These are phyloP conservation scores for Apiosordaria backusii DNA, from an alignment of 495 filamentous ascomycete species.

Conservation along the genomic window DNA sequence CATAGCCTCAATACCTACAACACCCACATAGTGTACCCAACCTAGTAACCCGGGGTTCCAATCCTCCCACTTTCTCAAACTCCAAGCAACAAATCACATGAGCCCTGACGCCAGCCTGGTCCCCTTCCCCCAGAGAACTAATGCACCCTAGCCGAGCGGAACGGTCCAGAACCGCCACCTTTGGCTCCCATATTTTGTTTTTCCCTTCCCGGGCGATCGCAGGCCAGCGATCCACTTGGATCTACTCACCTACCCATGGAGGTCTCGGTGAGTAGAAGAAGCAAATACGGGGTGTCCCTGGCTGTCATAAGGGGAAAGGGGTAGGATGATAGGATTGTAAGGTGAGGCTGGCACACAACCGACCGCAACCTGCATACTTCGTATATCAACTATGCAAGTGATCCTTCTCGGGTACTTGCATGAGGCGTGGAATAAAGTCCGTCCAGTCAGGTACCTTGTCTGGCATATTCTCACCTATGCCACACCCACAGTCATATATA, in stretches of 20 bases:
- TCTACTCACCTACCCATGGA: not conserved
- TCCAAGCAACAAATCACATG: not conserved
- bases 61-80: not conserved
- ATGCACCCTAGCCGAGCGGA: slow-evolving; percentile 9
- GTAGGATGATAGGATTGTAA: no score
- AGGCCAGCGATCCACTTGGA: not conserved
- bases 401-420: not conserved
- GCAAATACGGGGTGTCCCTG: not conserved
- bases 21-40: not conserved
- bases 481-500: not conserved
- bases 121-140: not conserved
- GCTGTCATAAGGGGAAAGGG: not conserved
- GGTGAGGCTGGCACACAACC: no score
- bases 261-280: not conserved
- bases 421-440: not conserved
- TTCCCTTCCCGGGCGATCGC: not conserved
- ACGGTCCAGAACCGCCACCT: slow-evolving; percentile 7
- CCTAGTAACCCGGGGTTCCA: not conserved
- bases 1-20: not conserved
- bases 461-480: not conserved
- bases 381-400: not conserved
- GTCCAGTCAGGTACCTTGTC: not conserved
- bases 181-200: not conserved
- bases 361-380: not conserved
- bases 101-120: not conserved